Percentiles rank a stretch among this genome's conserved stretches.
Conservation (phyloP, 2,329 filamentous ascomycete genomes). For the Alternaria metachromatica region DNA sequence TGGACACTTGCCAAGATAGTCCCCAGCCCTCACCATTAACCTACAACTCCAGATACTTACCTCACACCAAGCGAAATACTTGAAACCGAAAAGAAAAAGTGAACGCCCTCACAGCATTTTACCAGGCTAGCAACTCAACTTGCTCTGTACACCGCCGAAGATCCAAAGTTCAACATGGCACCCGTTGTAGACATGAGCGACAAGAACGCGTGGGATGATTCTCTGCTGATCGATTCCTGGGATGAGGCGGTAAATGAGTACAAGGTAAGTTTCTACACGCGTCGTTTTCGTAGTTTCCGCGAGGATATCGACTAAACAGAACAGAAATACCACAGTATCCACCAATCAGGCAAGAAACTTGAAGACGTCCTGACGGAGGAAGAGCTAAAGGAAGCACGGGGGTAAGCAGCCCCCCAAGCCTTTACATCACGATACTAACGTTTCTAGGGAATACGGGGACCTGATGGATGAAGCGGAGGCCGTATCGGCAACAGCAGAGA, state of each 20-base stretch:
- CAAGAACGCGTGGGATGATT: slow-evolving; percentile 49
- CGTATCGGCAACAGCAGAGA: slow-evolving; percentile 16
- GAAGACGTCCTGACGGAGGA: slow-evolving; percentile 44
- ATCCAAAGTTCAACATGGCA: slow-evolving; percentile 23
- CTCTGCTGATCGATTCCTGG: slow-evolving; percentile 44
- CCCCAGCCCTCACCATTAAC: slow-evolving; percentile 1
- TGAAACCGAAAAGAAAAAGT: neutral
- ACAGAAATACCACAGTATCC: slow-evolving; percentile 50
- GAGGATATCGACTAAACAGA: slow-evolving; percentile 9
- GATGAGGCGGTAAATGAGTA: slow-evolving; percentile 47
- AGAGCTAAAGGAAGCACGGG: slow-evolving; percentile 40
- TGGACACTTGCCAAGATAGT: slow-evolving; percentile 24
- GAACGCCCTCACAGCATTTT: neutral
- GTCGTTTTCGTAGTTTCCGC: neutral
- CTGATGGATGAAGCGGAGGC: slow-evolving; percentile 36
- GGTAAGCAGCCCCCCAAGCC: slow-evolving; percentile 22
- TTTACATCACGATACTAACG: slow-evolving; percentile 14
- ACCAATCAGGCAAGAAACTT: slow-evolving; percentile 43
- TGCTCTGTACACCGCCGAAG: neutral
- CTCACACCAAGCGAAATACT: neutral
- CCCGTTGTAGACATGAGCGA: slow-evolving; percentile 38
- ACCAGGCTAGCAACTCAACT: neutral
- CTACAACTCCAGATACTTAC: neutral
- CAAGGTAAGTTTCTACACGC: slow-evolving; percentile 29
- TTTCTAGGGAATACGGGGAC: slow-evolving; percentile 40